Base-by-base conservation (phyloP, 805 yeast genomes). In the Wickerhamiella domercqiae region DNA sequence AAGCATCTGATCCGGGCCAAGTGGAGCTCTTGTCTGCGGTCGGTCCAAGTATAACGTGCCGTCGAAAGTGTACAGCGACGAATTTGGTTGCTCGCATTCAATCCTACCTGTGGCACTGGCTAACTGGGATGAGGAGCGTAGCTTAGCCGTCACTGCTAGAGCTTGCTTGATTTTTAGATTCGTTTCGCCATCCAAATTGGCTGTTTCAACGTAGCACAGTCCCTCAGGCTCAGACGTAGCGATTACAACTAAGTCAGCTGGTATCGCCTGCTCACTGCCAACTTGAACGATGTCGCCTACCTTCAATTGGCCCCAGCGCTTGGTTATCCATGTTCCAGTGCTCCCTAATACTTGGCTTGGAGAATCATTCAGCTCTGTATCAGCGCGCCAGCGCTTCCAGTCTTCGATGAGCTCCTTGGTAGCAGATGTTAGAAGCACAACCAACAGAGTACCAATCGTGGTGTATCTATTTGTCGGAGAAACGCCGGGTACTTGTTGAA, bases 211-310 rank as follows among this genome's bases (percentile, higher is more conserved):
- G 51, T 90, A 90, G 56, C 98, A 93, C 43, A 90, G 65, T 2
- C 98, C 99, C 58, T 87, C 97, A 0, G 99, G 99, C 57, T 90
- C 99, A 0, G 97, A 87, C 0, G 96, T 83, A 18, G 90, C 74
- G 24, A 90, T 55, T 14, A 93, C 58, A 14, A 87, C 66, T 39
- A 90, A 51, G 62, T 90, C 99, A 0, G 98, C 97, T 0, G 99
- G 99, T 40, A 90, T 70, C 0, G 94, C 77, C 44, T 87, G 93
- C 50, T 83, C 96, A 31, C 82, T 80, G 39, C 68, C 70, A 3
- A 93, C 84, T 42, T 72, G 71, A 2, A 90, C 80, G 7, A 90
- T 73, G 51, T 90, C 97, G 32, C 99, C 99, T 2, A 87, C 96
- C 31, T 71, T 63, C 17, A 90, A 79, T 40, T 81, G 73, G 44